phyloP scores from a whole-genome alignment of 331 rosid genomes.

The Saraca asoca region DNA sequence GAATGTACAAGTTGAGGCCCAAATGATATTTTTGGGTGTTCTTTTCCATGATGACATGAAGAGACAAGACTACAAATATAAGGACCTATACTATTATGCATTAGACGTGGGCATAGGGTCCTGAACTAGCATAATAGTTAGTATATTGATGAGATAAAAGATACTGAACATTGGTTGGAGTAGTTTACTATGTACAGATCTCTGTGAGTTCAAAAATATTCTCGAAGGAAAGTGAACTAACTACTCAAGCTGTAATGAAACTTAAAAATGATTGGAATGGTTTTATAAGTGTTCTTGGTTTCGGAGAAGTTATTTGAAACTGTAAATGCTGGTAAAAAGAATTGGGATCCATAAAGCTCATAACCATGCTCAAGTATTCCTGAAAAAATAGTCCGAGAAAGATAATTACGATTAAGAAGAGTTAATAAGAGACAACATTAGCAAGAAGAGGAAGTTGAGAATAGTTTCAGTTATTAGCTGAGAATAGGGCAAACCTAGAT shows the following conservation, averaged over 20 bases:
- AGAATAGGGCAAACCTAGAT: conserved; percentile 71
- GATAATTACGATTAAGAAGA: conserved; percentile 67
- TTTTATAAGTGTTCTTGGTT: conserved; percentile 66
- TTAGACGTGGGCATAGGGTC: conserved; percentile 90
- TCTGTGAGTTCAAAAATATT: conserved; percentile 43
- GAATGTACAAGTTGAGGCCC: conserved; percentile 58
- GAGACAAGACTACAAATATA: conserved; percentile 85
- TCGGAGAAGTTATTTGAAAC: conserved; percentile 68
- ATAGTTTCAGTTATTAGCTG: conserved; percentile 73
- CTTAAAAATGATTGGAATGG: conserved; percentile 88
- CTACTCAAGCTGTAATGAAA: conserved; percentile 53
- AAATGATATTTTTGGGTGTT: conserved; percentile 81
- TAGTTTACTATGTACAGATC: conserved; percentile 67
- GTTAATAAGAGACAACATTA: conserved; percentile 73
- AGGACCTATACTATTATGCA: conserved; percentile 85
- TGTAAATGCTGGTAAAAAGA: conserved; percentile 50
- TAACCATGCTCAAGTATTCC: conserved; percentile 48
- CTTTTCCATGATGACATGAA: conserved; percentile 92
- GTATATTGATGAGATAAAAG: conserved; percentile 47
- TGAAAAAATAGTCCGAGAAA: conserved; percentile 87
- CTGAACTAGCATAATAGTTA: conserved; percentile 80
- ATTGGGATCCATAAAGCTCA: conserved; percentile 53
- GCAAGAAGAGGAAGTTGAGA: conserved; percentile 69
- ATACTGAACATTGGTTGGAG: conserved; percentile 59
- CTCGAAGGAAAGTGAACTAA: conserved; percentile 37